Conservation (phyloP, 306 rosid species). For the Lotus japonicus region DNA sequence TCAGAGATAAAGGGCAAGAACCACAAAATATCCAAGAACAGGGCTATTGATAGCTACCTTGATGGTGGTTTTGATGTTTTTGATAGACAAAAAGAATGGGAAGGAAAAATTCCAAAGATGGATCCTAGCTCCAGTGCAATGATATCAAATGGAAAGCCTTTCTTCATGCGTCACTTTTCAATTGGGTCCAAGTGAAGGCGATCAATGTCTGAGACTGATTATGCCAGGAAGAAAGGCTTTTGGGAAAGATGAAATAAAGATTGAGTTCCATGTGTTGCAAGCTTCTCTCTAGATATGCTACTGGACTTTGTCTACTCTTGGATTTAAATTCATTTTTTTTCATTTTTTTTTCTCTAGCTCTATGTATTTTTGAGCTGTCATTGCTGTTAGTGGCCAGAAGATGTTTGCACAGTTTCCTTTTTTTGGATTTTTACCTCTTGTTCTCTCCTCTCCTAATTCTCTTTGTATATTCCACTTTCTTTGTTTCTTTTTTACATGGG, state of each 20-base stretch:
- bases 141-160: conserved; percentile 56
- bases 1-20: conserved; percentile 56
- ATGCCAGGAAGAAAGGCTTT: conserved; percentile 62
- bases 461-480: too few species aligned
- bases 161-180: conserved; percentile 61
- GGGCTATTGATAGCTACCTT: conserved; percentile 64
- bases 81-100: conserved; percentile 35
- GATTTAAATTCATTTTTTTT: too few species aligned
- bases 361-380: too few species aligned
- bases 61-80: conserved; percentile 52
- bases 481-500: too few species aligned
- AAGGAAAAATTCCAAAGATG: conserved; percentile 51
- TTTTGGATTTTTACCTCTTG: too few species aligned
- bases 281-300: conserved; percentile 17
- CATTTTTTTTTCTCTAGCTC: too few species aligned
- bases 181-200: conserved; percentile 67
- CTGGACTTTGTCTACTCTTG: too few species aligned
- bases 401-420: too few species aligned
- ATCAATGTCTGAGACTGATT: conserved; percentile 52
- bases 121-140: conserved; percentile 63
- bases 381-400: too few species aligned
- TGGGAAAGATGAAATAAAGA: conserved; percentile 65
- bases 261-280: conserved; percentile 27
- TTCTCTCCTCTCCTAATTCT: too few species aligned
- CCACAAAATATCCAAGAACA: conserved; percentile 58